Evolutionary conservation across 768 basidiomycete species (phyloP), one percentile per base, ranked within the genome.

Genomic region (Peribolospora kevripleyi): DNA sequence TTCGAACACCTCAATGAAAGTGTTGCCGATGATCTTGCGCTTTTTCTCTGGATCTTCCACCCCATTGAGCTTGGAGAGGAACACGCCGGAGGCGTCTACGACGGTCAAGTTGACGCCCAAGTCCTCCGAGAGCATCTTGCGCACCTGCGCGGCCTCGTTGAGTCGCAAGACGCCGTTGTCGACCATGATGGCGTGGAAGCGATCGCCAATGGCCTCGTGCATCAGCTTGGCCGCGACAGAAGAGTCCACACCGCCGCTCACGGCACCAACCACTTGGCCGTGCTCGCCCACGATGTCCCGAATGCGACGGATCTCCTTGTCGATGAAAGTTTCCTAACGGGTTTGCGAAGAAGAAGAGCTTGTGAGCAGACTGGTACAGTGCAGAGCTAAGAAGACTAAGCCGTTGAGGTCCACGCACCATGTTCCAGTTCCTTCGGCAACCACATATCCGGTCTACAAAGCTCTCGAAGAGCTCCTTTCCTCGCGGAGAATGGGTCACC

Each of bases 111-210:
- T 97, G 61, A 98, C 86, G 49, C 91, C 91, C 54, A 98, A 79
- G 64, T 97, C 77, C 64, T 77, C 76, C 68, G 81, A 84, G 52
- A 98, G 75, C 88, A 91, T 95, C 61, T 81, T 77, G 68, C 91
- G 68, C 11, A 98, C 93, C 67, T 93, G 87, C 53, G 75, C 65
- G 7, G 80, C 88, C 67, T 98, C 93, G 64, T 95, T 81, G 60
- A 82, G 69, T 53, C 93, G 83, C 8, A 98, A 74, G 39, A 97
- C 91, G 55, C 93, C 93, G 64, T 98, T 98, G 69, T 97, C 91
- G 48, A 97, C 93, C 88, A 97, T 90, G 70, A 97, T 93, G 7
- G 90, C 93, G 64, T 91, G 93, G 75, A 98, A 98, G 57, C 91
- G 76, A 67, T 95, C 87, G 39, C 93, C 93, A 62, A 98, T 97